These are phyloP conservation scores for Gyrodon lividus DNA, from an alignment of 768 basidiomycete species.

Conservation along the genomic window DNA sequence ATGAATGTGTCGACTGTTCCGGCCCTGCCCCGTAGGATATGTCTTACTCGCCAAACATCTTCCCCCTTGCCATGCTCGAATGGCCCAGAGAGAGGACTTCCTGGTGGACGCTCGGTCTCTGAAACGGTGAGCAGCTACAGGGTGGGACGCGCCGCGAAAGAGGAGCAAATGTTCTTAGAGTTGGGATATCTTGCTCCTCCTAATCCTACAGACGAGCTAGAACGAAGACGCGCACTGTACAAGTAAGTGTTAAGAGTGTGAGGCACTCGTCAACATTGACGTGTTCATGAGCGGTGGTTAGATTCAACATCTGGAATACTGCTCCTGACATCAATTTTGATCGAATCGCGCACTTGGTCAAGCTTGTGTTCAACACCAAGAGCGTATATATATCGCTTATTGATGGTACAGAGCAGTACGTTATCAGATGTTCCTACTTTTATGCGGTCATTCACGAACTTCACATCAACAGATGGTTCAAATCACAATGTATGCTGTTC, in stretches of 20 bases:
- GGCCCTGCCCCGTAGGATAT: conserved; percentile 49
- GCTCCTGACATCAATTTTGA: conserved; percentile 89
- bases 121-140: conserved; percentile 34
- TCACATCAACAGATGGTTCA: conserved; percentile 65
- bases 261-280: neutral
- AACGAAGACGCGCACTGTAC: conserved; percentile 80
- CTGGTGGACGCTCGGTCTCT: conserved; percentile 34
- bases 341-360: conserved; percentile 88
- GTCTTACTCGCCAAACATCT: conserved; percentile 60
- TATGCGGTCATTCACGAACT: conserved; percentile 9
- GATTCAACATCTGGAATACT: conserved; percentile 90
- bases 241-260: conserved; percentile 47
- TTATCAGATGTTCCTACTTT: conserved; percentile 9
- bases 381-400: conserved; percentile 79
- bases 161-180: conserved; percentile 64
- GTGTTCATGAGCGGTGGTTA: conserved; percentile 26
- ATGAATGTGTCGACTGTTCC: conserved; percentile 40
- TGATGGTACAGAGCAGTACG: conserved; percentile 83
- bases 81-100: conserved; percentile 30
- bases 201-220: conserved; percentile 79
- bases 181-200: conserved; percentile 77
- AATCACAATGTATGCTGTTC: conserved; percentile 70
- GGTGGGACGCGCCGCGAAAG: conserved; percentile 55
- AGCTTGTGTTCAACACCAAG: conserved; percentile 89
- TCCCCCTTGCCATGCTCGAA: conserved; percentile 55